Conservation (phyloP, 805 yeast species). For the Lipomyces oligophaga region DNA sequence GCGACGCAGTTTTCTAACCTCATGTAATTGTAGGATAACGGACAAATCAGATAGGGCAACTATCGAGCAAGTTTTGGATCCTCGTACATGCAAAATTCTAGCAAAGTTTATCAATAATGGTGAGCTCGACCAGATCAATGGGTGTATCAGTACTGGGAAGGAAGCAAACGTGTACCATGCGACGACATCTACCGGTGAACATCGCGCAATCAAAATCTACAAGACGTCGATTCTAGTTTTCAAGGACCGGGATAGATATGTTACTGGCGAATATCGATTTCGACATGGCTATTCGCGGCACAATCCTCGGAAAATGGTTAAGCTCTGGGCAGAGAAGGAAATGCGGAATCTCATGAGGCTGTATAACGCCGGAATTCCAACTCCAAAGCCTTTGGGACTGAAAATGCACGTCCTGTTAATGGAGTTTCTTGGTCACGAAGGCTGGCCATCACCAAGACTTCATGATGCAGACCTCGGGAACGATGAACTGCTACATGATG, state of each 20-base stretch:
- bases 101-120: conserved; percentile 80
- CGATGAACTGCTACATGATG: conserved; percentile 56
- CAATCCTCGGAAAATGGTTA: conserved; percentile 96
- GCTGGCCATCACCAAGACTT: conserved; percentile 86
- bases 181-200: conserved; percentile 37
- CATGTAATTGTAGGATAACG: conserved; percentile 24
- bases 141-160: conserved; percentile 94
- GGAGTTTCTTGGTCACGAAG: conserved; percentile 82
- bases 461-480: conserved; percentile 53
- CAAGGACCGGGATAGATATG: conserved; percentile 93
- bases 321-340: conserved; percentile 98
- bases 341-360: conserved; percentile 87
- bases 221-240: conserved; percentile 96
- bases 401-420: conserved; percentile 88
- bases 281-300: conserved; percentile 78
- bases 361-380: conserved; percentile 74
- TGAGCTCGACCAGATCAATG: conserved; percentile 77
- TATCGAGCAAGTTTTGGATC: conserved; percentile 93
- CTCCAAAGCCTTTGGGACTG: conserved; percentile 87
- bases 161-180: conserved; percentile 99
- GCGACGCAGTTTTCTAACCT: background rate
- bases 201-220: conserved; percentile 89
- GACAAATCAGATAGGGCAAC: conserved; percentile 95
- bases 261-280: conserved; percentile 92
- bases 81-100: conserved; percentile 81